Percentiles rank a stretch among this genome's conserved stretches.
Evolutionary conservation across 345 rosid genomes (phyloP).

Genomic region (Eucalyptus paniculata): DNA sequence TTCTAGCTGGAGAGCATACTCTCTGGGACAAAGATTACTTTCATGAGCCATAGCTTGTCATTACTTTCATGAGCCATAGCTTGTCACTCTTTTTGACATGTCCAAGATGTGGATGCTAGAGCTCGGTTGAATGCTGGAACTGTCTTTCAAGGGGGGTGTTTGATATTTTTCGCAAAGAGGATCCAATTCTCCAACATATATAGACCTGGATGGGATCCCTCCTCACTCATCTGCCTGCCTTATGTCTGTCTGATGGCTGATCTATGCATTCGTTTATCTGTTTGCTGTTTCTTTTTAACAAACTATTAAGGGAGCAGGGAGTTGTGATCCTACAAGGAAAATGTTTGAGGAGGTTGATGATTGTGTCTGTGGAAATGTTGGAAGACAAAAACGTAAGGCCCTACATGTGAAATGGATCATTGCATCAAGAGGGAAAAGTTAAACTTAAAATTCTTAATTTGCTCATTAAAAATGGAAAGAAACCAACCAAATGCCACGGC

Average conservation of each 20-base stretch:
- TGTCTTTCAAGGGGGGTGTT: background rate
- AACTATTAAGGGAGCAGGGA: background rate
- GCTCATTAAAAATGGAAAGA: background rate
- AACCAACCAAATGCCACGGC: background rate
- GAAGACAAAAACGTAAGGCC: background rate
- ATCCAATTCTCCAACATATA: background rate
- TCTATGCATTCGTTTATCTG: background rate
- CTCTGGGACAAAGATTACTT: background rate
- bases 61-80: background rate
- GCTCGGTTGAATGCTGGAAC: background rate
- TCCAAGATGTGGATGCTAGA: background rate
- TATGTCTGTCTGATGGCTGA: background rate
- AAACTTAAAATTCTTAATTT: background rate
- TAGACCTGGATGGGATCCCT: background rate
- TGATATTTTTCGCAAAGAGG: background rate
- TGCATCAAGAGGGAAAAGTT: background rate
- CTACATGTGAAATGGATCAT: background rate
- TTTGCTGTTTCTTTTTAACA: background rate
- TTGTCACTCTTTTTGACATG: background rate
- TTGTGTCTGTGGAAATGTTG: background rate
- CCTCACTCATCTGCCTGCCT: background rate
- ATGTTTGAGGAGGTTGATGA: background rate
- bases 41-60: background rate
- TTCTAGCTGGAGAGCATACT: conserved; percentile 12
- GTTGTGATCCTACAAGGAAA: background rate